Evolutionary conservation across 2,329 filamentous ascomycete genomes (phyloP).

Genomic region (Phialocephala sp.): DNA sequence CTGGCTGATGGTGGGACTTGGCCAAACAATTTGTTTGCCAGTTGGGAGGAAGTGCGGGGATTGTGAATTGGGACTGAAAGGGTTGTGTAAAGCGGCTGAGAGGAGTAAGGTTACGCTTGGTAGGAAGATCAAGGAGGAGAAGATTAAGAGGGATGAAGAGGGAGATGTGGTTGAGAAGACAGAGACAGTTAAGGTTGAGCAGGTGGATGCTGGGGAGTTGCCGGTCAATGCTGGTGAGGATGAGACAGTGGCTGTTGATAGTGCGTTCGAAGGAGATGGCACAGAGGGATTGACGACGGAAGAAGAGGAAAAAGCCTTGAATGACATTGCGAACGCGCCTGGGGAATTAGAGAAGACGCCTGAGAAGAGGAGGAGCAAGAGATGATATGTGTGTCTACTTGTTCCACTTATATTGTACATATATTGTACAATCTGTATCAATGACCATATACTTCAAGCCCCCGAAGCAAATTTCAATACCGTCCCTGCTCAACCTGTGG

Average conservation of each 20-base stretch:
- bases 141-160: slow-evolving; percentile 43
- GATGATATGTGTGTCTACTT: slow-evolving; percentile 5
- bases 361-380: slow-evolving; percentile 17
- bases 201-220: slow-evolving; percentile 43
- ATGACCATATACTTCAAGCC: not conserved
- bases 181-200: slow-evolving; percentile 45
- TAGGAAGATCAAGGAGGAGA: slow-evolving; percentile 55
- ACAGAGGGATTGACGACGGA: slow-evolving; percentile 25
- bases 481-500: not conserved
- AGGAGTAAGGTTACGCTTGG: slow-evolving; percentile 65
- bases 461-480: not conserved
- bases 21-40: slow-evolving; percentile 73
- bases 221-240: slow-evolving; percentile 24
- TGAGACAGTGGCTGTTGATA: slow-evolving; percentile 18
- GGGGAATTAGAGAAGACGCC: slow-evolving; percentile 23
- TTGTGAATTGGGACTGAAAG: slow-evolving; percentile 77
- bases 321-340: slow-evolving; percentile 30
- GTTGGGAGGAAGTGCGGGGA: slow-evolving; percentile 77
- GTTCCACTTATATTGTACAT: not conserved
- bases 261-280: slow-evolving; percentile 4
- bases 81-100: slow-evolving; percentile 77
- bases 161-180: slow-evolving; percentile 42
- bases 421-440: not conserved
- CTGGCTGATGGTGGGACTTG: slow-evolving; percentile 73
- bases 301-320: slow-evolving; percentile 20